Evolutionary conservation across 1,284 basidiomycete species (phyloP), one percentile per base, ranked within the genome.

Genomic region (Boletellus dicymbophilus): DNA sequence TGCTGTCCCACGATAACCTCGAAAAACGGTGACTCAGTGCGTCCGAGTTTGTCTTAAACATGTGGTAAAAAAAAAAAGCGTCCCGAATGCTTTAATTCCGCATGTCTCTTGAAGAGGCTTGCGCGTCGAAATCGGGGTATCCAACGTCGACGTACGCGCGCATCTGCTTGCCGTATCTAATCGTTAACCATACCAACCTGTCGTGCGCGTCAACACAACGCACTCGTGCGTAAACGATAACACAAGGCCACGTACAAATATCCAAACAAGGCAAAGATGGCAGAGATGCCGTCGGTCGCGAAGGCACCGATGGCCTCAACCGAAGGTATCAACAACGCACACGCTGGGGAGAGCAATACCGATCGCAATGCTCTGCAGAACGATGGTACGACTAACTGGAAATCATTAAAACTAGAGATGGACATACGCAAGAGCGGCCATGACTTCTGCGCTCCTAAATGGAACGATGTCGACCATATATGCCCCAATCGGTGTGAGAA

Each of bases 391-490:
- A n/a, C n/a, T 15, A 15, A 33, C 31, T n/a, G 15, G 18, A 8
- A 4, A 16, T 30, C 31, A n/a, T 8, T 7, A 13, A 33, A 7
- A 37, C 11, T 16, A 26, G 23, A 28, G 22, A 25, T 6, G 27
- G 21, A 60, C 57, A 20, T 43, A 77, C 78, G 61, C 65, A 28
- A 65, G 67, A 0, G 74, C 77, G 1, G 75, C 78, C 53, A 73
- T 74, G 16, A 76, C 73, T 56, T 86, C 81, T 1, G 82, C 80
- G 49, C 78, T 79, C 16, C 74, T 68, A 4, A 63, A 58, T 36
- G 80, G 80, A 60, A 82, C 59, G 13, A 79, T 64, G 54, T 87
- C 85, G 16, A 87, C 78, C 20, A 69, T 65, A 60, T 85, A 86
- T 9, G 84, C 76, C 37, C 79, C 75, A 1, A 73, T 59, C 0